Conservation (phyloP, 495 filamentous ascomycete genomes). For the Penicillium antarcticum region DNA sequence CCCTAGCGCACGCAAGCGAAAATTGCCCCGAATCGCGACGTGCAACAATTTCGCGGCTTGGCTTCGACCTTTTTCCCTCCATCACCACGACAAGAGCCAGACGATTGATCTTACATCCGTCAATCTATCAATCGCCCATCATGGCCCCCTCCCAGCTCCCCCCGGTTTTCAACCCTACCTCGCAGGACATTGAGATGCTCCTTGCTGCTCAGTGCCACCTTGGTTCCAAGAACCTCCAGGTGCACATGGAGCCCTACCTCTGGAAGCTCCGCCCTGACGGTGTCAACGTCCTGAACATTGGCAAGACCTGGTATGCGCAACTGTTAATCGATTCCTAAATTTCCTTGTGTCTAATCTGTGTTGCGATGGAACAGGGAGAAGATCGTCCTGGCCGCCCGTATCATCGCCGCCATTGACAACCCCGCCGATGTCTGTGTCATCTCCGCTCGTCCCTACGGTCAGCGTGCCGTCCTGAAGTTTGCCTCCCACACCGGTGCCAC, state of each 20-base stretch:
- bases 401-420: slow-evolving; percentile 99
- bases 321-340: background rate
- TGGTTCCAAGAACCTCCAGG: slow-evolving; percentile 97
- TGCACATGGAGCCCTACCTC: slow-evolving; percentile 99
- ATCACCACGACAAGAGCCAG: slow-evolving; percentile 49
- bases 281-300: slow-evolving; percentile 98
- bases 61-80: slow-evolving; percentile 36
- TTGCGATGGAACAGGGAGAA: slow-evolving; percentile 75
- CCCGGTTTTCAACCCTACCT: slow-evolving; percentile 80
- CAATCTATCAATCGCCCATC: slow-evolving; percentile 60
- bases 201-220: slow-evolving; percentile 95
- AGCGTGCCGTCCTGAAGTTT: slow-evolving; percentile 99
- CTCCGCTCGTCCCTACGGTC: slow-evolving; percentile 97
- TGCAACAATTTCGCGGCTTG: slow-evolving; percentile 28
- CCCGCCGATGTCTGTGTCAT: slow-evolving; percentile 98
- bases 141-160: slow-evolving; percentile 95
- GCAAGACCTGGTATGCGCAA: slow-evolving; percentile 91
- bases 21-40: slow-evolving; percentile 33
- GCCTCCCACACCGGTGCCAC: slow-evolving; percentile 94
- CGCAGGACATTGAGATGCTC: slow-evolving; percentile 97
- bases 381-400: slow-evolving; percentile 95
- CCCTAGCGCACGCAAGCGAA: slow-evolving; percentile 43
- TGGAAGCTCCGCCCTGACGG: slow-evolving; percentile 98
- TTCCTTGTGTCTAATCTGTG: slow-evolving; percentile 23
- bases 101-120: slow-evolving; percentile 53